Percentiles rank a stretch among this genome's conserved stretches.
phyloP scores from a whole-genome alignment of 2,329 filamentous ascomycete genomes.

The Curvularia sp. region DNA sequence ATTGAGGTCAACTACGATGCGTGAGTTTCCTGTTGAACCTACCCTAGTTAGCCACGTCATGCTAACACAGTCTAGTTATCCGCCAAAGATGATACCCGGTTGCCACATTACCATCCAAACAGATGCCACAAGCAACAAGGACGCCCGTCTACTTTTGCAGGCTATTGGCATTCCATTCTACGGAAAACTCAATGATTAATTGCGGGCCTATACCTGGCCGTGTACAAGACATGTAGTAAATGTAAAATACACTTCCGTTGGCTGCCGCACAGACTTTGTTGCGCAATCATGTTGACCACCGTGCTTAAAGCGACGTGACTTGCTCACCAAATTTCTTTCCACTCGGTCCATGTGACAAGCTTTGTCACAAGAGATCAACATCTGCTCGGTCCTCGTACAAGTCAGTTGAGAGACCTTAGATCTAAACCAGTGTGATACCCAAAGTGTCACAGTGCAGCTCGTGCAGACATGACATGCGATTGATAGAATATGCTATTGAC shows the following conservation, averaged over 20 bases:
- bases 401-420: not conserved
- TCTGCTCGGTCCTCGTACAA: no score
- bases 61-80: constrained; percentile 58
- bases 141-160: constrained; percentile 78
- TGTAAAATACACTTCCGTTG: not conserved
- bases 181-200: constrained; percentile 66
- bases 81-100: constrained; percentile 80
- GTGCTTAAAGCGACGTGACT: not conserved
- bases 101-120: constrained; percentile 85
- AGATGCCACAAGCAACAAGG: constrained; percentile 81
- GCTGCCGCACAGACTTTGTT: not conserved
- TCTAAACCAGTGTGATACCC: not conserved
- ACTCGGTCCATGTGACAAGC: not conserved
- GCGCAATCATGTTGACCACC: not conserved
- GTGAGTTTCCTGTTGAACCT: constrained; percentile 63
- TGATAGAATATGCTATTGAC: not conserved
- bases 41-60: not conserved
- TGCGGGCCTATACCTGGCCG: not conserved
- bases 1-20: constrained; percentile 91
- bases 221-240: constrained; percentile 31
- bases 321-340: not conserved
- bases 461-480: not conserved
- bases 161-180: constrained; percentile 81
- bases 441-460: not conserved
- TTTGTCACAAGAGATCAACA: not conserved